Conservation (phyloP, 2,329 filamentous ascomycete genomes). For the Coniochaeta hoffmannii region DNA sequence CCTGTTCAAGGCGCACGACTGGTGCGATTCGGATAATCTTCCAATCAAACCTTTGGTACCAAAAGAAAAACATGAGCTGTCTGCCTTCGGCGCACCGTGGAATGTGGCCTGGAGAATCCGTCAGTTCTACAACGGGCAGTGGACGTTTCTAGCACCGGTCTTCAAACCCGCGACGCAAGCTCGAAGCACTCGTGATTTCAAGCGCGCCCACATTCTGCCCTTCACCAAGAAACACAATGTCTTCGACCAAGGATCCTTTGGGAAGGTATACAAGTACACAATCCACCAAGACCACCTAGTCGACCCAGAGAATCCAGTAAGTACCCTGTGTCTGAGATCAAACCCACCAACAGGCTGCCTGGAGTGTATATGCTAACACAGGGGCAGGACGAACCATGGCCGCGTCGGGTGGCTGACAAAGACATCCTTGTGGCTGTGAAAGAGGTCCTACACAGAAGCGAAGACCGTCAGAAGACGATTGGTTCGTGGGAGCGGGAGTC, state of each 20-base stretch:
- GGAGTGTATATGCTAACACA: no score
- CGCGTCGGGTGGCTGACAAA: no score
- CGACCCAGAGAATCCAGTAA: slow-evolving; percentile 1
- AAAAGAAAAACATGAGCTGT: neutral
- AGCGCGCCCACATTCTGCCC: slow-evolving; percentile 1
- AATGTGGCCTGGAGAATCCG: neutral
- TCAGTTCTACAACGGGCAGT: slow-evolving; percentile 2
- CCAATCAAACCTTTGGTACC: neutral
- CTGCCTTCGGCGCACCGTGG: neutral
- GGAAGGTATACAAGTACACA: slow-evolving; percentile 5
- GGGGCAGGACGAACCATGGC: neutral
- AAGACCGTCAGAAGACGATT: slow-evolving; percentile 2
- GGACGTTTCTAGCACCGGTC: slow-evolving; percentile 3
- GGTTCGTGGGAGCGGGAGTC: slow-evolving; percentile 4
- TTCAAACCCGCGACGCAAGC: neutral
- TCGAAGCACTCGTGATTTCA: slow-evolving; percentile 2
- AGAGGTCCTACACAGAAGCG: slow-evolving; percentile 1
- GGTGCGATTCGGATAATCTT: neutral
- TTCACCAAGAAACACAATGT: slow-evolving; percentile 3
- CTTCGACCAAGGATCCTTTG: slow-evolving; percentile 1
- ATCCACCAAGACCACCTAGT: slow-evolving; percentile 5
- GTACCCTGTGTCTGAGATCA: neutral
- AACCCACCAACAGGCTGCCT: no score
- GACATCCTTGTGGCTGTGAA: slow-evolving; percentile 6
- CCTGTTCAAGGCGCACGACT: neutral